Percentiles rank a stretch among this genome's conserved stretches.
phyloP scores from a whole-genome alignment of 2,329 filamentous ascomycete species.

The Fonsecaea nubica region DNA sequence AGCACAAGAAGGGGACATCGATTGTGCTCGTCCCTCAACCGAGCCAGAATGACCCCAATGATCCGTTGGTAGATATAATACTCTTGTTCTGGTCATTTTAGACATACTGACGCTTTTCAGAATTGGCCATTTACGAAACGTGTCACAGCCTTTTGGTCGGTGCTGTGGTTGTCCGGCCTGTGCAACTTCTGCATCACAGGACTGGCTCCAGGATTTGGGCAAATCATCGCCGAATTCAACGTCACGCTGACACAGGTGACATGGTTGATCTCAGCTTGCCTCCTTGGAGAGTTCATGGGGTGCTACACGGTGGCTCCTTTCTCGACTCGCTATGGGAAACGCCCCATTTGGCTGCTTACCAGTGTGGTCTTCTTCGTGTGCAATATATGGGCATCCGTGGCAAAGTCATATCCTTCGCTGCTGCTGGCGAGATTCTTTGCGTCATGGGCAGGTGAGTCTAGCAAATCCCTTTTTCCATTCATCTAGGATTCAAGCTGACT shows the following conservation, averaged over 20 bases:
- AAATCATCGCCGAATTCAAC: constrained; percentile 13
- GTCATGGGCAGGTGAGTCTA: not conserved
- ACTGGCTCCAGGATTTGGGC: constrained; percentile 18
- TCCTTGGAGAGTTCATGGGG: not conserved
- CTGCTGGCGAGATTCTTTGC: constrained; percentile 8
- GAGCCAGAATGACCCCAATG: constrained; percentile 3
- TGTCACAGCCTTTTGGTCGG: constrained; percentile 11
- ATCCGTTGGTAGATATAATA: constrained; percentile 1
- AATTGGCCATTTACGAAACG: constrained; percentile 18
- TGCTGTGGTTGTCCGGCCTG: constrained; percentile 19
- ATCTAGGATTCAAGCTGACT: not conserved
- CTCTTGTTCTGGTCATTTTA: not conserved
- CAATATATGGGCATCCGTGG: not conserved
- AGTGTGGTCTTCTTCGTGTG: not conserved
- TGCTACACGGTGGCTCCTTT: constrained; percentile 1
- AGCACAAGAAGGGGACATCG: constrained; percentile 1
- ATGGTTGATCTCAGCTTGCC: constrained; percentile 1
- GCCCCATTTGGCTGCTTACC: not conserved
- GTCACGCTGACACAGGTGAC: constrained; percentile 32
- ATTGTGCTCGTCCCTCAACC: constrained; percentile 8
- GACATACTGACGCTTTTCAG: not conserved
- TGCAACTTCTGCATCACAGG: constrained; percentile 24
- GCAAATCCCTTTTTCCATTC: too few species aligned
- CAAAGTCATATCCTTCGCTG: not conserved
- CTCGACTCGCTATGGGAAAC: constrained; percentile 7